Base-by-base conservation (phyloP, 2,329 filamentous ascomycete species). In the Fusarium bactridioides region DNA sequence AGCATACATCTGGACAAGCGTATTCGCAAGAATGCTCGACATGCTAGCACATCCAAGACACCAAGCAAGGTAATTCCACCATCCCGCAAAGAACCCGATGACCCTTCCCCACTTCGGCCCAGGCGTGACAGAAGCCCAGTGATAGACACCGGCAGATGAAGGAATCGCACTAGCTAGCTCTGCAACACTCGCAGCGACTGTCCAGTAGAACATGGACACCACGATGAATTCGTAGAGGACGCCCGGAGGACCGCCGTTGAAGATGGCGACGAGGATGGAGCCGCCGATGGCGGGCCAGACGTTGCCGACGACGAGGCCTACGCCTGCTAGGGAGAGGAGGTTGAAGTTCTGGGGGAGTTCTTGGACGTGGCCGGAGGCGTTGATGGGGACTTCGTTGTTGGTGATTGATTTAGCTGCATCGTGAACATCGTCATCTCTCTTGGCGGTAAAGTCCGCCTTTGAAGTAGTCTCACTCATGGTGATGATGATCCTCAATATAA, bases 91-190 rank as follows among this genome's bases (percentile, higher is more conserved):
- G 77, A 83, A 85, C 10, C 83, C 83, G 15, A 88, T 82, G 2
- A 83, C 71, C 23, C 88, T 85, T 33, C 89, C 88, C 80, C 85
- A 86, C 60, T 70, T 61, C 29, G 56, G 79, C 5, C 89, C 89
- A 0, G 87, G 86, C 5, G 88, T 89, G 13, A 90, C 83, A 19
- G 87, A 85, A 5, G 88, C 88, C 87, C 87, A 90, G 74, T 90
- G 88, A 64, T 91, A 91, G 10, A 90, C 87, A 29, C 88, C 88
- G 61, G 85, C 87, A 11, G 87, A 85, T 3, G 88, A 90, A n/a
- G 89, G 89, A 68, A 90, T 89, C 23, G 88, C 86, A 58, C 87
- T 89, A 18, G 88, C 87, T 33, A 91, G 81, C 78, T 91, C 89
- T 48, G 89, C 88, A 64, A 91, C 85, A 18, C 85, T 88, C 9